These are phyloP conservation scores for Populus alba DNA, from an alignment of 345 rosid species.

Conservation along the genomic window DNA sequence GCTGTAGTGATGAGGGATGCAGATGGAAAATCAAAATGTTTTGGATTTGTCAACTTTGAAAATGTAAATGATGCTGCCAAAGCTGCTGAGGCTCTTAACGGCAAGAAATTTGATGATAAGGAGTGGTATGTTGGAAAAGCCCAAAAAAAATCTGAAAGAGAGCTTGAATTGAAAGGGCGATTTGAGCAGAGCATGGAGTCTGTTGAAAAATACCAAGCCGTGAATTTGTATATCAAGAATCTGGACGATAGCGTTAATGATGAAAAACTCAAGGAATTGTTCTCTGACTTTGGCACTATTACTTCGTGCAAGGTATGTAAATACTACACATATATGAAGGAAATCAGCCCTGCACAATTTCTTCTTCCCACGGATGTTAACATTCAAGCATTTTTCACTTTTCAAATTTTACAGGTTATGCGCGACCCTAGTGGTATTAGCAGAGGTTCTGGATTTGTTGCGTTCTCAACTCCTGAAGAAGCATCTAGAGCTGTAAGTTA, in stretches of 20 bases:
- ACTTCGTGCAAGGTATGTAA: conserved; percentile 28
- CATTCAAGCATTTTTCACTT: not conserved
- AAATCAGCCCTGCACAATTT: not conserved
- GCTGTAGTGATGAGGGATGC: conserved; percentile 29
- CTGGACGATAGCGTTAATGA: conserved; percentile 24
- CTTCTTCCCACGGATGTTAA: not conserved
- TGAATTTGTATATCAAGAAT: conserved; percentile 24
- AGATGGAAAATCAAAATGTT: conserved; percentile 27
- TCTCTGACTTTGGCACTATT: conserved; percentile 22
- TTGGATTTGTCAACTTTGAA: conserved; percentile 32
- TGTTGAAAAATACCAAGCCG: conserved; percentile 17
- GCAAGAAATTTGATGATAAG: conserved; percentile 18
- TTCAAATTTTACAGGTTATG: conserved; percentile 16
- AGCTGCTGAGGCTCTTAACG: conserved; percentile 28
- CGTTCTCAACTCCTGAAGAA: conserved; percentile 26
- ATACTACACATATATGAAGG: not conserved
- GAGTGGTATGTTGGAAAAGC: conserved; percentile 33
- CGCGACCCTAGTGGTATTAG: conserved; percentile 24
- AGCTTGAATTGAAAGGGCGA: conserved; percentile 16
- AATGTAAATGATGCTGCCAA: conserved; percentile 27
- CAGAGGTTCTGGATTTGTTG: conserved; percentile 31
- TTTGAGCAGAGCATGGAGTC: conserved; percentile 24
- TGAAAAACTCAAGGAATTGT: conserved; percentile 28
- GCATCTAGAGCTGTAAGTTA: conserved; percentile 27
- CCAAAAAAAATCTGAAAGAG: conserved; percentile 28